phyloP scores from a whole-genome alignment of 768 basidiomycete species.

The Leccinum obscurum region DNA sequence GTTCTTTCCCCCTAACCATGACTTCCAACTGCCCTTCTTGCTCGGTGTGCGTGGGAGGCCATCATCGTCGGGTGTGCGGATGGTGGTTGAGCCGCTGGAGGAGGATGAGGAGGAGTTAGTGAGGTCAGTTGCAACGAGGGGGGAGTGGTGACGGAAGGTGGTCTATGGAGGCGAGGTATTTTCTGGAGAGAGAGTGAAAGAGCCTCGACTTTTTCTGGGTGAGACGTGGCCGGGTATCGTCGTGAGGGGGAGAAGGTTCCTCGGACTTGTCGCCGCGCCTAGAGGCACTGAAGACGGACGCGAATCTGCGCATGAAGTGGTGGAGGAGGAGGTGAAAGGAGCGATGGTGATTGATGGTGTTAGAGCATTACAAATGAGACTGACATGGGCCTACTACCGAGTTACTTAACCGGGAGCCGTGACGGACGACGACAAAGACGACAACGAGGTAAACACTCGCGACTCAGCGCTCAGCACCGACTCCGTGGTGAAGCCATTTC shows the following conservation, averaged over 20 bases:
- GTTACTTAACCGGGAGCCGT: slow-evolving; percentile 20
- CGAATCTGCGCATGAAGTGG: slow-evolving; percentile 61
- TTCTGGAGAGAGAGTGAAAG: slow-evolving; percentile 32
- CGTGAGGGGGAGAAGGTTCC: slow-evolving; percentile 18
- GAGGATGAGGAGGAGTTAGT: slow-evolving; percentile 61
- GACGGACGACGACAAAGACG: slow-evolving; percentile 4
- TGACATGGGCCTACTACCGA: slow-evolving; percentile 18
- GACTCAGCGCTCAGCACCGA: slow-evolving; percentile 9
- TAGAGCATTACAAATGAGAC: slow-evolving; percentile 40
- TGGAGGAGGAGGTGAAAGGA: slow-evolving; percentile 23
- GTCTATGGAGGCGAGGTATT: slow-evolving; percentile 18
- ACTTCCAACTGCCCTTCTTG: slow-evolving; percentile 53
- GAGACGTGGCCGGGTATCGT: slow-evolving; percentile 16
- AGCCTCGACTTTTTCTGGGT: slow-evolving; percentile 25
- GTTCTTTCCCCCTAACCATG: slow-evolving; percentile 52
- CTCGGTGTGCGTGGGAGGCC: slow-evolving; percentile 33
- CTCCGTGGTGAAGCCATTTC: slow-evolving; percentile 11
- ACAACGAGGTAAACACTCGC: slow-evolving; percentile 9
- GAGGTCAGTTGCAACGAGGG: slow-evolving; percentile 33
- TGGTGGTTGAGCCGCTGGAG: slow-evolving; percentile 50
- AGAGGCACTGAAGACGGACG: slow-evolving; percentile 54
- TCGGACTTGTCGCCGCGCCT: slow-evolving; percentile 35
- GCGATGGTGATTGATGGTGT: slow-evolving; percentile 14
- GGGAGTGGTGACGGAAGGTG: slow-evolving; percentile 20
- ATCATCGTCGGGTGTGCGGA: slow-evolving; percentile 66